Evolutionary conservation across 164 flowering plant species (phyloP), one percentile per base, ranked within the genome.

Genomic region (Umbellularia californica): DNA sequence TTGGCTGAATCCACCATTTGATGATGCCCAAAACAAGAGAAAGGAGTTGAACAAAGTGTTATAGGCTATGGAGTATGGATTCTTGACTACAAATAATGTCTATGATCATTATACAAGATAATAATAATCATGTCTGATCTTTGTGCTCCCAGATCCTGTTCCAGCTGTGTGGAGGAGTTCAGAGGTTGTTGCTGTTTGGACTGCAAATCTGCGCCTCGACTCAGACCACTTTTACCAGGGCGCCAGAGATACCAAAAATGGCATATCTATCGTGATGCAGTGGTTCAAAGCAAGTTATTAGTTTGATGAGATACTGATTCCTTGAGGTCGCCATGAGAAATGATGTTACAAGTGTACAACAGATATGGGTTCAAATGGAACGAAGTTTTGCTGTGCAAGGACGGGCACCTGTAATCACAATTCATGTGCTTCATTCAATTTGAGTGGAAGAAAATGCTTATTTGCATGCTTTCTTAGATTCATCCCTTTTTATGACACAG

Each of bases 221-320:
- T 87, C 58, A 85, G 98, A 78, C 97, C 97, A 19, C 84, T 90
- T 83, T 81, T 92, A 7, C 79, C 84, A 27, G 85, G 88, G 24
- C 82, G 81, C 55, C 88, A 88, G 51, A 89, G 98, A 87, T 94
- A 94, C 79, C 35, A 89, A 67, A 94, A 94, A 75, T 94, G 98
- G 98, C 94, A 94, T 79, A 70, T 77, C 12, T 94, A 94, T 77
- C 79, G 95, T 55, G 94, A 92, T 72, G 22, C 71, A 4, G 76
- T 76, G 77, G 67, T 79, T 76, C 77, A 81, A 50, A 58, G 66
- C n/a, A 20, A 58, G 3, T 64, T 74, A n/a, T 22, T 67, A 22
- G 69, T 28, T 63, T 70, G 68, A 75, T 2, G 30, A 22, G 2
- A 67, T 20, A 67, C 11, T 19, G n/a, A 2, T 33, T 20, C 64